phyloP scores from a whole-genome alignment of 2,329 filamentous ascomycete species.

The Arthrobotrys musiformis region DNA sequence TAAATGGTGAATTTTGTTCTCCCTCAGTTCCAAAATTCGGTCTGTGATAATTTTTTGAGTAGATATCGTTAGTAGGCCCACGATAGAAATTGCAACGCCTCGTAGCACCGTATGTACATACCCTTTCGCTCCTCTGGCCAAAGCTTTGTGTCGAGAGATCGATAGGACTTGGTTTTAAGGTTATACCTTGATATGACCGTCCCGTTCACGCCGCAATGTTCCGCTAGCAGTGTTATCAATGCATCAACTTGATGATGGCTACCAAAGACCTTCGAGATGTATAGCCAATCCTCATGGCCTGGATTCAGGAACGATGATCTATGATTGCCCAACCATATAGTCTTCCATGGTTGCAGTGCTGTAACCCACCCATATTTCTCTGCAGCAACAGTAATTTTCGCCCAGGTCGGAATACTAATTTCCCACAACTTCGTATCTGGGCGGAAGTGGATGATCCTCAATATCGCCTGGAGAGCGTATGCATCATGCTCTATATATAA shows the following conservation, averaged over 20 bases:
- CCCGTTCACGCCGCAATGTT: background rate
- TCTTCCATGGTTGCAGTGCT: background rate
- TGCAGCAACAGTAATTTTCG: background rate
- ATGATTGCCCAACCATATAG: background rate
- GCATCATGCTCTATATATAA: background rate
- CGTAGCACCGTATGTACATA: background rate
- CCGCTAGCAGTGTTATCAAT: background rate
- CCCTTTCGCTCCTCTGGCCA: background rate
- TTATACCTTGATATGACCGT: background rate
- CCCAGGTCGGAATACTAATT: background rate
- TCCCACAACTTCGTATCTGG: background rate
- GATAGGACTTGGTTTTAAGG: background rate
- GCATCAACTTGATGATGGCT: background rate
- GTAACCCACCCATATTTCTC: background rate
- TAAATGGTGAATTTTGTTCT: background rate
- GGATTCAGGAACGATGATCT: background rate
- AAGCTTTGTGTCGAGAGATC: background rate
- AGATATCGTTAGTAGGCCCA: background rate
- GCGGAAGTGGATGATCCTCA: background rate
- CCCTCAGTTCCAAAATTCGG: background rate
- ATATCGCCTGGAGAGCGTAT: background rate
- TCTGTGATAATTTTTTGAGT: background rate
- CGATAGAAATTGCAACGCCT: background rate
- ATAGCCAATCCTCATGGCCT: slow-evolving; percentile 5
- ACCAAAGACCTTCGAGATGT: background rate